phyloP scores from a whole-genome alignment of 768 basidiomycete species.

The Astraeus odoratus region DNA sequence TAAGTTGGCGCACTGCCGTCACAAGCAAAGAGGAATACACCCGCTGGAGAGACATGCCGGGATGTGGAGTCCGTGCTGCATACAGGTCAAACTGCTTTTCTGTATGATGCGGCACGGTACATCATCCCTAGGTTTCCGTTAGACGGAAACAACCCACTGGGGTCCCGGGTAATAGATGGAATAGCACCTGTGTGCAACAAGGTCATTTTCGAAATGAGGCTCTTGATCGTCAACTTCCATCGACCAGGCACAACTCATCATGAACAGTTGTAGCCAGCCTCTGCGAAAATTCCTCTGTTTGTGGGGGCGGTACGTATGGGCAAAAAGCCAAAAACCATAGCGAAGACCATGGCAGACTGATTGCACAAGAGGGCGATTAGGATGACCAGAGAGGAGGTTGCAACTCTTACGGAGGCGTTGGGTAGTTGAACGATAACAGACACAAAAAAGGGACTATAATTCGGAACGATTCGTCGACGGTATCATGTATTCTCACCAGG shows the following conservation, averaged over 20 bases:
- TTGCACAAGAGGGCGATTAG: too few relatives aligned
- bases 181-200: conserved; percentile 79
- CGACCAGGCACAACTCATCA: conserved; percentile 11
- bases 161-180: not conserved
- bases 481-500: conserved; percentile 19
- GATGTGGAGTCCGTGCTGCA: conserved; percentile 77
- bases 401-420: conserved; percentile 7
- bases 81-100: conserved; percentile 81
- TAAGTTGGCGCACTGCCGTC: not conserved
- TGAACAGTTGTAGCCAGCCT: conserved; percentile 12
- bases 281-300: conserved; percentile 3
- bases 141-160: not conserved
- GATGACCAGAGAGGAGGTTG: conserved; percentile 4
- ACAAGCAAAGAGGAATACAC: conserved; percentile 30
- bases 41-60: conserved; percentile 79
- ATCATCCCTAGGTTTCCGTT: conserved; percentile 59
- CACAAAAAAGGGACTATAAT: conserved; percentile 18
- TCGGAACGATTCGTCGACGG: conserved; percentile 23
- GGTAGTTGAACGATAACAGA: conserved; percentile 4
- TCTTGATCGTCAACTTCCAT: conserved; percentile 12
- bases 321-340: too few relatives aligned
- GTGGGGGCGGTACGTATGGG: not conserved
- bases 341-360: too few relatives aligned
- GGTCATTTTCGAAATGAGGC: conserved; percentile 83
- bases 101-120: conserved; percentile 93